Base-by-base conservation (phyloP, 371 early-diverging fungal species). In the Dinochytrium kinnereticum region DNA sequence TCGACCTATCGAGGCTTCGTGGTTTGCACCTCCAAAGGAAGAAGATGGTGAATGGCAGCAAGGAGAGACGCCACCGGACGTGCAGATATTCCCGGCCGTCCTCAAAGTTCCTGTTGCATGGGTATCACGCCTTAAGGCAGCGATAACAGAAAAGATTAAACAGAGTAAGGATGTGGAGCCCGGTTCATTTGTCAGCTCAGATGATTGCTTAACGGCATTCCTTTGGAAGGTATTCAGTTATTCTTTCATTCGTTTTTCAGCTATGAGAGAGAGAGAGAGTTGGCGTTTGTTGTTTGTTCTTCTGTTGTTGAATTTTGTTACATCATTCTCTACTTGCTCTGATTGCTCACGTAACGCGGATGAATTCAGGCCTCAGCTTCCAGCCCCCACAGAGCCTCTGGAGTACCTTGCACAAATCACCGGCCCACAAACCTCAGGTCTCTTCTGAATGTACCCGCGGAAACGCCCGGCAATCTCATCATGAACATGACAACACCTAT, bases 211-310 rank as follows among this genome's bases (percentile, higher is more conserved):
- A 10, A 61, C 37, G 5, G 61, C 61, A 2, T 61, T 61, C 37
- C 37, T 61, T 31, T 61, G 61, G 61, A 61, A 61, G 61, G 61
- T 61, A 61, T 55, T 21, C 10, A 44, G 57, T n/a, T n/a, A 24
- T 55, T 7, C 57, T 55, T 55, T 55, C 7, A 24, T 55, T 24
- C 57, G 21, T 30, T 55, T 30, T 7, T n/a, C n/a, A n/a, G n/a
- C n/a, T n/a, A n/a, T n/a, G n/a, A n/a, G n/a, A n/a, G n/a, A n/a
- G n/a, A n/a, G n/a, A n/a, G n/a, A n/a, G n/a, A n/a, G n/a, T n/a
- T n/a, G n/a, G n/a, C n/a, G n/a, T n/a, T n/a, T n/a, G n/a, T n/a
- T n/a, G n/a, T n/a, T n/a, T n/a, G n/a, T n/a, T n/a, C n/a, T n/a
- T n/a, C n/a, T n/a, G n/a, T n/a, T n/a, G n/a, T n/a, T n/a, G n/a